Percentiles rank a stretch among this genome's conserved stretches.
phyloP scores from a whole-genome alignment of 495 filamentous ascomycete species.

The Aspergillus haitiensis region DNA sequence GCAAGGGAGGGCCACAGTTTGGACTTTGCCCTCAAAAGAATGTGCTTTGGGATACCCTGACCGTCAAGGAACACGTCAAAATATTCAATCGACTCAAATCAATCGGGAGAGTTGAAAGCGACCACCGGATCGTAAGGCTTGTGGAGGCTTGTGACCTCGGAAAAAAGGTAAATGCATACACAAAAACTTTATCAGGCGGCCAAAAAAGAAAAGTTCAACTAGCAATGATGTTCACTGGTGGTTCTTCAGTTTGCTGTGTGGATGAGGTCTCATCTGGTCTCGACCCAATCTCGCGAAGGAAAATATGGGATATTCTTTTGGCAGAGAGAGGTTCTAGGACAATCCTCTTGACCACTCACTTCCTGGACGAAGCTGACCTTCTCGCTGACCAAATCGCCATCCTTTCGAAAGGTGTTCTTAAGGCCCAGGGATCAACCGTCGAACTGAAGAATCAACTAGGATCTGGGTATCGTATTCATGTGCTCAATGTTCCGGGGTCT shows the following conservation, averaged over 20 bases:
- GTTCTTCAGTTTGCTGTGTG: slow-evolving; percentile 79
- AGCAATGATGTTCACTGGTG: slow-evolving; percentile 90
- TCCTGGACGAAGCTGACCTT: slow-evolving; percentile 76
- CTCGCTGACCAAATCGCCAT: slow-evolving; percentile 77
- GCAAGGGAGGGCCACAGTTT: slow-evolving; percentile 67
- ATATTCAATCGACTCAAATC: slow-evolving; percentile 80
- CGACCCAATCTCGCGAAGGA: slow-evolving; percentile 76
- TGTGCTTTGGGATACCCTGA: slow-evolving; percentile 82
- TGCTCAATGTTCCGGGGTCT: slow-evolving; percentile 52
- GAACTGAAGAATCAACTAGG: slow-evolving; percentile 69
- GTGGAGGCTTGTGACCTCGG: slow-evolving; percentile 68
- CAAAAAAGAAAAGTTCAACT: slow-evolving; percentile 91
- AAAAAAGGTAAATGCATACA: slow-evolving; percentile 62
- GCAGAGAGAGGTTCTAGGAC: slow-evolving; percentile 75
- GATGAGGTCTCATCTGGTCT: slow-evolving; percentile 84
- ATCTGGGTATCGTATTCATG: slow-evolving; percentile 74
- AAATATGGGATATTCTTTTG: slow-evolving; percentile 87
- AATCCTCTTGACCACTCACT: slow-evolving; percentile 83
- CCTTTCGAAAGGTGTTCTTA: slow-evolving; percentile 68
- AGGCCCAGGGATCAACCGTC: slow-evolving; percentile 73
- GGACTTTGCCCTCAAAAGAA: slow-evolving; percentile 89
- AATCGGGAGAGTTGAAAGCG: slow-evolving; percentile 48
- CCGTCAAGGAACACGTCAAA: slow-evolving; percentile 73
- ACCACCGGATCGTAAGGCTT: slow-evolving; percentile 57
- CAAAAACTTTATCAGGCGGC: slow-evolving; percentile 75